These are phyloP conservation scores for Taphrina confusa DNA, from an alignment of 1,139 yeast genomes.

Conservation along the genomic window DNA sequence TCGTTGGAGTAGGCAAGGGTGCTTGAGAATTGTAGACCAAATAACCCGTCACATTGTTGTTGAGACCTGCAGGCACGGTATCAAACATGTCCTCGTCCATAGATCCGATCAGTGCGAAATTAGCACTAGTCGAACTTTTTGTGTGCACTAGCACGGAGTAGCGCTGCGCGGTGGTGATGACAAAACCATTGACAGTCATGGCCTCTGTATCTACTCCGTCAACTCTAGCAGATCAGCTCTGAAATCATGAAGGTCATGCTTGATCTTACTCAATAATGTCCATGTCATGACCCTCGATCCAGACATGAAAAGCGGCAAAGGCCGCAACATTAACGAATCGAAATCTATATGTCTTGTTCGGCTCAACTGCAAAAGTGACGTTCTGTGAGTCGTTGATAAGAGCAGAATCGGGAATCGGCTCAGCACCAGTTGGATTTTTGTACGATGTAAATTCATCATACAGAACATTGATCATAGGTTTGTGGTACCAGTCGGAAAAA, in stretches of 20 bases:
- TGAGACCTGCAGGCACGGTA: constrained; percentile 60
- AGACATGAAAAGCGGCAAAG: constrained; percentile 80
- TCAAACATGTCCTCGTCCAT: constrained; percentile 83
- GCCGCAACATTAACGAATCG: constrained; percentile 82
- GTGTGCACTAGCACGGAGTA: constrained; percentile 72
- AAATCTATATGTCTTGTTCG: constrained; percentile 75
- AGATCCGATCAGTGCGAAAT: constrained; percentile 75
- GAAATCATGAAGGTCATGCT: constrained; percentile 58
- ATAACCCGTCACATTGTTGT: constrained; percentile 70
- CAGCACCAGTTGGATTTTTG: constrained; percentile 94
- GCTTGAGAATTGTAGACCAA: constrained; percentile 58
- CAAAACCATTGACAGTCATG: constrained; percentile 21
- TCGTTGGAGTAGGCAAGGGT: constrained; percentile 53
- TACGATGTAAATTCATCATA: constrained; percentile 57
- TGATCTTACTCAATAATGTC: constrained; percentile 62
- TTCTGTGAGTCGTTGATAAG: constrained; percentile 73
- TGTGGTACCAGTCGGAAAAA: constrained; percentile 80
- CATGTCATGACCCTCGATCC: constrained; percentile 80
- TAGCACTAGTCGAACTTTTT: constrained; percentile 59
- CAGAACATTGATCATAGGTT: constrained; percentile 52
- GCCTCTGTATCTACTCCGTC: constrained; percentile 37
- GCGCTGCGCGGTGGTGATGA: constrained; percentile 73
- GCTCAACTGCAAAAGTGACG: constrained; percentile 66
- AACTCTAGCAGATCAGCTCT: constrained; percentile 34
- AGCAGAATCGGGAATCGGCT: constrained; percentile 68